Conservation (phyloP, 345 rosid genomes). For the Aurinia saxatilis region DNA sequence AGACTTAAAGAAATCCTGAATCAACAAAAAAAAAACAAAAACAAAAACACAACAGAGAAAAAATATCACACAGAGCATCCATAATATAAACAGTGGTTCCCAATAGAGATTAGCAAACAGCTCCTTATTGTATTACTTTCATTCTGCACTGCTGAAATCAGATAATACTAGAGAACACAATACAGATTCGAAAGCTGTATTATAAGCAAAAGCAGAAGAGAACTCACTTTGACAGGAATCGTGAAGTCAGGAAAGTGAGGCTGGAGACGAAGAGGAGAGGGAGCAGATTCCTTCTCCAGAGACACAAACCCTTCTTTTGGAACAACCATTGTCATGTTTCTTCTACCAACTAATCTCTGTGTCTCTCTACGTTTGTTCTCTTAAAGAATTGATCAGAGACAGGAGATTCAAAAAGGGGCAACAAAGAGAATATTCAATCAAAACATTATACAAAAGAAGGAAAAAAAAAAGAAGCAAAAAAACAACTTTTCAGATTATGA, state of each 20-base stretch:
- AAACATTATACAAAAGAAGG: neutral
- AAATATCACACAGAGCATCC: neutral
- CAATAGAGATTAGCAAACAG: neutral
- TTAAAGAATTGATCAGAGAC: conserved; percentile 12
- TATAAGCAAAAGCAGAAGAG: neutral
- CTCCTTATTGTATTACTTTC: neutral
- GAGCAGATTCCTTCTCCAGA: conserved; percentile 41
- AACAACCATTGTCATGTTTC: conserved; percentile 47
- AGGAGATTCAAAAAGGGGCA: conserved; percentile 19
- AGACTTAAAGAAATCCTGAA: conserved; percentile 56
- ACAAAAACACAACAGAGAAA: neutral
- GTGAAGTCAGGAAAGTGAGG: conserved; percentile 58
- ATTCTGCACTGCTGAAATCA: neutral
- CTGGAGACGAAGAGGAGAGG: conserved; percentile 44
- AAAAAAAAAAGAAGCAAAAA: neutral
- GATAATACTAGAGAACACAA: neutral
- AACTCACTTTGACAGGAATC: conserved; percentile 40
- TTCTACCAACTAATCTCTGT: conserved; percentile 16
- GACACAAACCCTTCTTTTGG: conserved; percentile 58
- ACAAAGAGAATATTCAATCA: conserved; percentile 20
- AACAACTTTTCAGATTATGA: conserved; percentile 12
- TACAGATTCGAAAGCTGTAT: neutral
- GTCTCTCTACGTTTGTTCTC: conserved; percentile 10
- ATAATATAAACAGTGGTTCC: neutral
- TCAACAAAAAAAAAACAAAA: conserved; percentile 15